Conservation (phyloP, 345 rosid species). For the Eucalyptus regnans region DNA sequence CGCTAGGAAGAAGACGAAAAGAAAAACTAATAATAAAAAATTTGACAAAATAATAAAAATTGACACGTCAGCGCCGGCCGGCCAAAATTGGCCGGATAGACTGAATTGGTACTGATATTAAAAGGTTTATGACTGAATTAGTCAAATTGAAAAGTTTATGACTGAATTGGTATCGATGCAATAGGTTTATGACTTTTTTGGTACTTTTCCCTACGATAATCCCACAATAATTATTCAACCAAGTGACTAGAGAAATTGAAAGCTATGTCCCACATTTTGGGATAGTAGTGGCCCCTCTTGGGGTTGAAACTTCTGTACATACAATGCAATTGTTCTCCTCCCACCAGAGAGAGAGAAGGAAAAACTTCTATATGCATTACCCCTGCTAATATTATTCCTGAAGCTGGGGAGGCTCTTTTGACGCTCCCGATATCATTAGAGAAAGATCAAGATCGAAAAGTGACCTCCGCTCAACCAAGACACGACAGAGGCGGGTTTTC, state of each 20-base stretch:
- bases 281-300: neutral
- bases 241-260: neutral
- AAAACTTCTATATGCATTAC: neutral
- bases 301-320: neutral
- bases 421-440: neutral
- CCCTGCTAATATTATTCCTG: neutral
- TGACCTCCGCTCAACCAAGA: neutral
- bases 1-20: no score
- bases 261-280: neutral
- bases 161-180: no score
- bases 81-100: no score
- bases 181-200: no score
- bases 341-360: neutral
- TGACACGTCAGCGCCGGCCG: no score
- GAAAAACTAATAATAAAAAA: no score
- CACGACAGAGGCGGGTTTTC: neutral
- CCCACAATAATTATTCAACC: neutral
- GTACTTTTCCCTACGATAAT: neutral
- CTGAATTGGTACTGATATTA: no score
- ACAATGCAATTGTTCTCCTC: neutral
- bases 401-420: neutral
- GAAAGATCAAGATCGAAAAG: neutral
- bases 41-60: no score
- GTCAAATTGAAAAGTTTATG: no score
- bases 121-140: no score